Conservation (phyloP, 1,139 yeast species). For the Ogataea hybrid region DNA sequence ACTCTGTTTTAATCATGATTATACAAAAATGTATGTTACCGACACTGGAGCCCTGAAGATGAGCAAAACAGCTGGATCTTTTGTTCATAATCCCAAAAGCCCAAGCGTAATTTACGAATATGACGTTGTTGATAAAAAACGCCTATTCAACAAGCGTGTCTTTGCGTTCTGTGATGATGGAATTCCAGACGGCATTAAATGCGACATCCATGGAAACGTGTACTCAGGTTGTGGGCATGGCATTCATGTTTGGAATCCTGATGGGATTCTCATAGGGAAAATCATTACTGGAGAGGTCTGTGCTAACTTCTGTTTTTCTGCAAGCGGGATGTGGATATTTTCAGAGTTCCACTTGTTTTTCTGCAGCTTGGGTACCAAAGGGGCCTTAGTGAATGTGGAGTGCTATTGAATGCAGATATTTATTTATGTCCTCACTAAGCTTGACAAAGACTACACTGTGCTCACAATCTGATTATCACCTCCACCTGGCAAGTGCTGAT, state of each 20-base stretch:
- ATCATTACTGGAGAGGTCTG: slow-evolving; percentile 7
- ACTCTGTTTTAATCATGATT: slow-evolving; percentile 8
- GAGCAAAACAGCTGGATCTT: neutral
- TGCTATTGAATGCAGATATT: neutral
- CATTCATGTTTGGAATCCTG: slow-evolving; percentile 9
- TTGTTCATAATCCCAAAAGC: neutral
- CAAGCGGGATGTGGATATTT: slow-evolving; percentile 11
- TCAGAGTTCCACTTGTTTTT: slow-evolving; percentile 9
- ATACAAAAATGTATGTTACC: slow-evolving; percentile 8
- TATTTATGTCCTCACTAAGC: too few relatives aligned
- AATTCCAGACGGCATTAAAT: slow-evolving; percentile 11
- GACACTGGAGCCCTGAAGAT: slow-evolving; percentile 9
- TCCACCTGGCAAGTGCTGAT: too few relatives aligned
- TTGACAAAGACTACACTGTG: too few relatives aligned
- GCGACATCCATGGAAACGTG: slow-evolving; percentile 7
- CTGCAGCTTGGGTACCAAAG: slow-evolving; percentile 3
- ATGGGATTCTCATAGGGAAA: slow-evolving; percentile 10
- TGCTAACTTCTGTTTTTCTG: slow-evolving; percentile 11
- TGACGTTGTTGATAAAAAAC: slow-evolving; percentile 5
- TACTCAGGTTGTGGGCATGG: slow-evolving; percentile 12
- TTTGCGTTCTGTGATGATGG: slow-evolving; percentile 12
- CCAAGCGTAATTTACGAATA: slow-evolving; percentile 8
- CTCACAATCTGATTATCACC: too few relatives aligned
- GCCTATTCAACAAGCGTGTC: slow-evolving; percentile 3
- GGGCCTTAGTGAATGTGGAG: slow-evolving; percentile 6